phyloP scores from a whole-genome alignment of 495 filamentous ascomycete genomes.

The Tuber aestivum region DNA sequence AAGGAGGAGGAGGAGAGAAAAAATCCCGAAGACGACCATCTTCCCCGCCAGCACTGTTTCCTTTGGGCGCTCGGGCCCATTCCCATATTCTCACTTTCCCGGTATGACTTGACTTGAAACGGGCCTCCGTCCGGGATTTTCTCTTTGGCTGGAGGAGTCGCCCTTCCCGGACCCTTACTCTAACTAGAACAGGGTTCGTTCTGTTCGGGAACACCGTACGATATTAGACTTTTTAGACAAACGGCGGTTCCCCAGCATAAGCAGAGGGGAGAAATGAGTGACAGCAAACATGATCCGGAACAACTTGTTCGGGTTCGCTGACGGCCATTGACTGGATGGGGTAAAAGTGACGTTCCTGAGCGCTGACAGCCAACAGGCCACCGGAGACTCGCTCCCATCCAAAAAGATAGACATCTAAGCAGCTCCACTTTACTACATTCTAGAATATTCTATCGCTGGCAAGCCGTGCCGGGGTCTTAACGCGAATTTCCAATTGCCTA shows the following conservation, averaged over 20 bases:
- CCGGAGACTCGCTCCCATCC: neutral
- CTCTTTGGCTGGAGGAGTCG: neutral
- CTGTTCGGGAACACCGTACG: neutral
- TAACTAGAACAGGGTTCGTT: neutral
- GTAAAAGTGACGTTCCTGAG: neutral
- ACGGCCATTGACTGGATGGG: neutral
- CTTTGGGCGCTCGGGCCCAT: neutral
- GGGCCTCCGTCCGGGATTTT: neutral
- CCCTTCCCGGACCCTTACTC: neutral
- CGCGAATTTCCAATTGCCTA: neutral
- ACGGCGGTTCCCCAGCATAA: conserved; percentile 1
- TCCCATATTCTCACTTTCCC: neutral
- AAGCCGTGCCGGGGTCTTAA: neutral
- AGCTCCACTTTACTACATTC: neutral
- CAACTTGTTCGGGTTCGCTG: neutral
- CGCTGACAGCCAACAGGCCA: neutral
- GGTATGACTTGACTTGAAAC: conserved; percentile 3
- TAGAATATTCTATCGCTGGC: neutral
- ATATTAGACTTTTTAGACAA: neutral
- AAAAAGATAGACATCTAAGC: neutral
- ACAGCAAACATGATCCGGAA: neutral
- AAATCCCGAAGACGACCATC: neutral
- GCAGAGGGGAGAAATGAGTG: neutral
- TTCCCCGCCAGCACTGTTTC: neutral
- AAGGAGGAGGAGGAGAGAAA: neutral